Conservation (phyloP, 257 asterid species). For the Lantana camara region DNA sequence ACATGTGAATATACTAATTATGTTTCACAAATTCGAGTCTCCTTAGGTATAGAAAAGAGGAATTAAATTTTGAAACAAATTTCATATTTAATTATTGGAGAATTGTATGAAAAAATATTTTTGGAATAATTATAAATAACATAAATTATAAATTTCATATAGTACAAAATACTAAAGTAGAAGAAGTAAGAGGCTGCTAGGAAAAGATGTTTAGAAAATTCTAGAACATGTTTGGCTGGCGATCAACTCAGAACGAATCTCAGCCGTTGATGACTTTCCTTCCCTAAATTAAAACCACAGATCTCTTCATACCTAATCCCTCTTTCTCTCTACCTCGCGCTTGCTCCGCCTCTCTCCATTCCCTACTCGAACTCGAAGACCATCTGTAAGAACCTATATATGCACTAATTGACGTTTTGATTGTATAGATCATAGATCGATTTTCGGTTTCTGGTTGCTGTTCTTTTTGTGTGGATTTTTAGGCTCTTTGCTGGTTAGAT, state of each 20-base stretch:
- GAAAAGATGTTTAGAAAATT: constrained; percentile 24
- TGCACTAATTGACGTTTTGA: not conserved
- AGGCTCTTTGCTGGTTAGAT: not conserved
- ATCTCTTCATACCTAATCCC: constrained; percentile 13
- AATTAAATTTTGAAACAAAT: too few relatives aligned
- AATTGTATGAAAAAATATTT: too few relatives aligned
- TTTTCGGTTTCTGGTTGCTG: not conserved
- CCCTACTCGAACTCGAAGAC: constrained; percentile 25
- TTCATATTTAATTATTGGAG: too few relatives aligned
- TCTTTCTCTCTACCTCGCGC: not conserved
- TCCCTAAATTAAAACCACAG: constrained; percentile 33
- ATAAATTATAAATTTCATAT: too few relatives aligned
- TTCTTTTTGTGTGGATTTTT: not conserved
- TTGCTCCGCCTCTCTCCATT: constrained; percentile 27
- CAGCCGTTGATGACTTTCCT: constrained; percentile 38
- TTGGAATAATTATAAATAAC: too few relatives aligned
- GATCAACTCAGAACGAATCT: constrained; percentile 33
- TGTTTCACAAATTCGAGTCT: too few relatives aligned
- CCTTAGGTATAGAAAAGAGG: too few relatives aligned
- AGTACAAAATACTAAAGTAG: too few relatives aligned
- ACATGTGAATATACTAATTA: too few relatives aligned
- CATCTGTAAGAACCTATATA: constrained; percentile 30
- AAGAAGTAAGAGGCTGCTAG: constrained; percentile 4
- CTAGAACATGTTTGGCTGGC: constrained; percentile 32
- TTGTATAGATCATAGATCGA: constrained; percentile 24